Evolutionary conservation across 371 early-diverging fungal species (phyloP), one percentile per base, ranked within the genome.

Genomic region (Lichtheimia ramosa): DNA sequence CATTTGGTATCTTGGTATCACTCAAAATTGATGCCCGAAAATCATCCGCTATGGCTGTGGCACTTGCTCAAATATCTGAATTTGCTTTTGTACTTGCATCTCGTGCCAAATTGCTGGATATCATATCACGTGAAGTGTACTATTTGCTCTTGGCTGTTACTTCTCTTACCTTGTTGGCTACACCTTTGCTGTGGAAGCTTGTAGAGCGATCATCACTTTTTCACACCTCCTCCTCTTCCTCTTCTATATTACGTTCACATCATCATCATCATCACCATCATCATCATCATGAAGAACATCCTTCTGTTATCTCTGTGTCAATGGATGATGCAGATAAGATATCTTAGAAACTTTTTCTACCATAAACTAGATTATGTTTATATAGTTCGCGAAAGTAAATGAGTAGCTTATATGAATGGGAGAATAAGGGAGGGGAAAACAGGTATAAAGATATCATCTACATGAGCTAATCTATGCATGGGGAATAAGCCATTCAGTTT

Each of bases 11-110:
- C 20, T 51, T 79, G 8, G 58, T 70, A 3, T 43, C 75, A 13
- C 76, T 82, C 56, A 68, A 74, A 52, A 66, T 77, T 24, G 71
- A 74, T 25, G 42, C 75, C 21, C 56, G 64, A 7, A 75, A 63
- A 43, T 71, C 80, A 5, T 70, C 79, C 2, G 68, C 68, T 1
- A 78, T 86, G 74, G 77, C 79, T 2, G 60, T 85, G 61, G 86
- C 87, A 2, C 58, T 87, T 43, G 75, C 81, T 7, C 86, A 87
- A 51, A 80, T 87, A 23, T 79, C 81, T 10, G 88, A 87, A 63
- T 87, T 86, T 58, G 79, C 74, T 3, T 87, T 86, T 69, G 83
- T 87, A 2, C 59, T 87, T 1, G 84, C 84, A 2, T 79, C 83
- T 25, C 69, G 81, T 41, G 85, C 83, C 12, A 87, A 87, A 58